phyloP scores from a whole-genome alignment of 805 yeast genomes.

The Ogataea methylovora region DNA sequence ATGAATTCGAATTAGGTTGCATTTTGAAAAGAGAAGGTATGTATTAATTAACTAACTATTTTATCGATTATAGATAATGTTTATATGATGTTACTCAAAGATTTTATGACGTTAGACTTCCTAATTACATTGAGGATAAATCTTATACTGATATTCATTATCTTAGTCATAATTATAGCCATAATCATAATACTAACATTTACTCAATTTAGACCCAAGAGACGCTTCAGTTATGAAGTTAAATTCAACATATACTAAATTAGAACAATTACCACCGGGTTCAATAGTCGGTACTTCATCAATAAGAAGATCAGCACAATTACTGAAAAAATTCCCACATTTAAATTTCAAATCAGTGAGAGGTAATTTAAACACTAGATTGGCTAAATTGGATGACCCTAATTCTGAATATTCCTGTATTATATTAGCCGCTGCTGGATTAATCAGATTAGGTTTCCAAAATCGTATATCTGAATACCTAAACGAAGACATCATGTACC shows the following conservation, averaged over 20 bases:
- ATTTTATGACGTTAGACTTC: conserved; percentile 32
- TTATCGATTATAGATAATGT: not conserved
- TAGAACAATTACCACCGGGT: conserved; percentile 76
- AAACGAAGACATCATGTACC: conserved; percentile 74
- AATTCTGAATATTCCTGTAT: conserved; percentile 55
- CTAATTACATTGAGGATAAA: conserved; percentile 24
- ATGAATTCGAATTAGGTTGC: conserved; percentile 84
- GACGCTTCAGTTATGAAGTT: conserved; percentile 80
- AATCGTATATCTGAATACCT: conserved; percentile 68
- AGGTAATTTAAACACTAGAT: conserved; percentile 77
- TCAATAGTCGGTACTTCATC: conserved; percentile 92
- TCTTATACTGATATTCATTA: conserved; percentile 1
- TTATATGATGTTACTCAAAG: conserved; percentile 20
- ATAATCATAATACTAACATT: too few species aligned
- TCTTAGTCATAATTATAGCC: too few species aligned
- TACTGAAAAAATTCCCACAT: conserved; percentile 69
- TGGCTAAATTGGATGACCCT: conserved; percentile 71
- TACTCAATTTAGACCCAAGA: conserved; percentile 56
- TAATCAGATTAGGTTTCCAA: conserved; percentile 65
- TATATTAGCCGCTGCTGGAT: conserved; percentile 89
- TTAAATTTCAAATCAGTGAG: conserved; percentile 77
- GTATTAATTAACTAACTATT: conserved; percentile 8
- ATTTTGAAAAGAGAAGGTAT: conserved; percentile 65
- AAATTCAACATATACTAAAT: conserved; percentile 52
- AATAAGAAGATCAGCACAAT: conserved; percentile 87